Base-by-base conservation (phyloP, 2,329 filamentous ascomycete genomes). In the Aurifilum marmelostoma region DNA sequence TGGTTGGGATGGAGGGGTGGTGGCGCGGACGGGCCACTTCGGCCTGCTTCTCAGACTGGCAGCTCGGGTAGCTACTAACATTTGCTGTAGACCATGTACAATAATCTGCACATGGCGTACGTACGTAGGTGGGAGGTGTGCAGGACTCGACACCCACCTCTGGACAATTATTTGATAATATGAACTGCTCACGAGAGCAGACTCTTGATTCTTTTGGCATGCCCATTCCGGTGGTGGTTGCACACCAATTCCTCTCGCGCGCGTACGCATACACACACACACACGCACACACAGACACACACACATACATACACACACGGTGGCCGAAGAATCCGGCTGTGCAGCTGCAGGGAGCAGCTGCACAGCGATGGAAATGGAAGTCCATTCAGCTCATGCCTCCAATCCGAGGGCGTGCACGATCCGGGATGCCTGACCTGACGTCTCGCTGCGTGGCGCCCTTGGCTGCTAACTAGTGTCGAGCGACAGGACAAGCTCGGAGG, bases 311-410 rank as follows among this genome's bases (percentile, higher is more conserved):
- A 47, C 43, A 47, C 29, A 58, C 52, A 58, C 29, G 54, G 54
- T 59, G 56, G 12, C 29, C 18, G 56, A 21, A 59, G 24, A 59
- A 59, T 59, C 18, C 54, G 29, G 56, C 21, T 24, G 56, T 27
- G 16, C 58, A 37, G 32, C 66, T 34, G 18, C 41, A 56, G 21
- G 60, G 39, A 37, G 43, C 65, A 56, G 14, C 59, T 63, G 65
- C 65, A 62, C 41, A 18, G 37, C 47, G 61, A 41, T 50, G n/a
- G 11, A 59, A 47, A 47, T 7, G 18, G 43, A 34, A 34, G 29
- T 34, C 16, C 1, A 37, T 16, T 16, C 56, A 59, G 56, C 56
- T 11, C 14, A 29, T 37, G 7, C 24, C 37, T 39, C n/a, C 37
- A 24, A 47, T n/a, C 18, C 43, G 43, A 41, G 39, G 39, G 39